Percentiles rank a stretch among this genome's conserved stretches.
These are phyloP conservation scores for Bipolaris sorokiniana DNA, from an alignment of 2,329 filamentous ascomycete species.

Conservation along the genomic window DNA sequence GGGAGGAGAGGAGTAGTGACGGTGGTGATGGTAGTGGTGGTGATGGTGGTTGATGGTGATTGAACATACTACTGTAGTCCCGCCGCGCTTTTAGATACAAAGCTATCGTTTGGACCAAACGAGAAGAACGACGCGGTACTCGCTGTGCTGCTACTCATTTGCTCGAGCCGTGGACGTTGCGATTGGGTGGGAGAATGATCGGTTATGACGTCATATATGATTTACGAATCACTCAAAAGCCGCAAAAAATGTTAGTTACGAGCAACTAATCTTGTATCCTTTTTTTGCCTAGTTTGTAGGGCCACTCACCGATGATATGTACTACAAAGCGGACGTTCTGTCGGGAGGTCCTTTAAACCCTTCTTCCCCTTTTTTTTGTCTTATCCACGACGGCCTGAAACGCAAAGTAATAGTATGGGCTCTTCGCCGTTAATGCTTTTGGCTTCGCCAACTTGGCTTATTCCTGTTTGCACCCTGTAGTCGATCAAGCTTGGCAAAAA, in stretches of 20 bases:
- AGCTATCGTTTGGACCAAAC: conserved; percentile 44
- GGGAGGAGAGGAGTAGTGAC: too few relatives aligned
- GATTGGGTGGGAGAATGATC: conserved; percentile 29
- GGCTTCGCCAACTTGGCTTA: conserved; percentile 13
- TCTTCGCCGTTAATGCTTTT: too few relatives aligned
- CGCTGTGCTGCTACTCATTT: conserved; percentile 32
- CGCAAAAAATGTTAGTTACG: neutral
- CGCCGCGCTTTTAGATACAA: conserved; percentile 40
- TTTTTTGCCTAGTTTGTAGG: too few relatives aligned
- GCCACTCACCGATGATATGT: too few relatives aligned
- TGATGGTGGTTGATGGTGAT: too few relatives aligned
- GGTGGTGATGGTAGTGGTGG: too few relatives aligned
- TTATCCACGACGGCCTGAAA: neutral
- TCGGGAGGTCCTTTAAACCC: neutral
- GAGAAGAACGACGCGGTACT: conserved; percentile 42
- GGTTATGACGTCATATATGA: conserved; percentile 38
- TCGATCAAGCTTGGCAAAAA: conserved; percentile 38
- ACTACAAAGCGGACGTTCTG: too few relatives aligned
- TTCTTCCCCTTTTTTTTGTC: too few relatives aligned
- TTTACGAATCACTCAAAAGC: neutral
- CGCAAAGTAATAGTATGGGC: neutral
- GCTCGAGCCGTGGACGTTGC: conserved; percentile 14
- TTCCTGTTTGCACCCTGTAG: conserved; percentile 41
- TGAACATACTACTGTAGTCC: conserved; percentile 41
- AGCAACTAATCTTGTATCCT: neutral